Conservation (phyloP, 129 eudicot species). For the Pulicaria dysenterica region DNA sequence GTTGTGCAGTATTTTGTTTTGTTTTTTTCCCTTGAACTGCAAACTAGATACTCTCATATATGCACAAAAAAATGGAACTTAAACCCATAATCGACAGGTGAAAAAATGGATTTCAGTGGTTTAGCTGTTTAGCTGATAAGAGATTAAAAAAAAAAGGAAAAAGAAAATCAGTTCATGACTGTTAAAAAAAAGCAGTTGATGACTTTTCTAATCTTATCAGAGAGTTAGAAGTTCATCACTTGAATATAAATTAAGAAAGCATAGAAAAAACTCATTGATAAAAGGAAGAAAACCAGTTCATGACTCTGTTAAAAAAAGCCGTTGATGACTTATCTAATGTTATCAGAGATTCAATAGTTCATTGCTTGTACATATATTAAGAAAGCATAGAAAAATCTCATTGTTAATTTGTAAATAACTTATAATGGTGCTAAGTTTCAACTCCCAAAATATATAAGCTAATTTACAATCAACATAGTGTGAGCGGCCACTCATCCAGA, state of each 20-base stretch:
- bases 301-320: too few relatives aligned
- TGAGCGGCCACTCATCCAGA: too few relatives aligned
- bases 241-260: not conserved
- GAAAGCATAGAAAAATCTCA: too few relatives aligned
- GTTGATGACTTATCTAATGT: too few relatives aligned
- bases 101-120: not conserved
- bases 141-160: not conserved
- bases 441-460: too few relatives aligned
- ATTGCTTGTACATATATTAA: too few relatives aligned
- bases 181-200: not conserved
- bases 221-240: not conserved
- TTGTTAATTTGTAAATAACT: too few relatives aligned
- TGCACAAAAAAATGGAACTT: not conserved
- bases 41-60: constrained; percentile 1
- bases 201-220: not conserved
- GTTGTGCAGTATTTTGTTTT: constrained; percentile 1
- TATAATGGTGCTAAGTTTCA: too few relatives aligned
- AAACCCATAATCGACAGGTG: not conserved
- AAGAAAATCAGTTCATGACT: not conserved
- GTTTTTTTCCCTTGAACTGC: not conserved
- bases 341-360: too few relatives aligned
- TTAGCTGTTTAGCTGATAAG: not conserved
- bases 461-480: too few relatives aligned
- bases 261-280: not conserved
- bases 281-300: too few relatives aligned